Percentiles rank a stretch among this genome's conserved stretches.
Evolutionary conservation across 2,329 filamentous ascomycete genomes (phyloP).

Genomic region (Pestalotiopsis sp.): DNA sequence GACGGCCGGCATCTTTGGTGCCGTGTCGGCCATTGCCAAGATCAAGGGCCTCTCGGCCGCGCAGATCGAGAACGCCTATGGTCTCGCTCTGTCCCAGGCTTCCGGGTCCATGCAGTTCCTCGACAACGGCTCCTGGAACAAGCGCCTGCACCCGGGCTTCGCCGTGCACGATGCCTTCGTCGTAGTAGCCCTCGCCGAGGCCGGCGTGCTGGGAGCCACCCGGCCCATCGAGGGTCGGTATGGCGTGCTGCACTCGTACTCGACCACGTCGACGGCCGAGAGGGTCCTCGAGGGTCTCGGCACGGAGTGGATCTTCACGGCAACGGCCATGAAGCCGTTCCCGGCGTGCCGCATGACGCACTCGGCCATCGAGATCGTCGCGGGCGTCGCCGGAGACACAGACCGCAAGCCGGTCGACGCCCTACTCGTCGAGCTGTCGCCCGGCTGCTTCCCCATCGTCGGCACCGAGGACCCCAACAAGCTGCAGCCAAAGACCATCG

Average conservation of each 20-base stretch:
- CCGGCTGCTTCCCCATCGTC: constrained; percentile 23
- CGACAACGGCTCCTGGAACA: constrained; percentile 30
- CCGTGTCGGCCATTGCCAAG: constrained; percentile 26
- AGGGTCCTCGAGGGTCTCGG: constrained; percentile 21
- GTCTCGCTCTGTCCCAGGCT: constrained; percentile 25
- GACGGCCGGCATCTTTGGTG: constrained; percentile 27
- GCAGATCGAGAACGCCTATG: constrained; percentile 23
- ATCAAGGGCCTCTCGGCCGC: constrained; percentile 20
- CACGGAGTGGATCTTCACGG: constrained; percentile 21
- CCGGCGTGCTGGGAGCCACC: constrained; percentile 24
- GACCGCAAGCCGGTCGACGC: constrained; percentile 14
- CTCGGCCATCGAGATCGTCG: constrained; percentile 27
- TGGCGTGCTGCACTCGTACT: constrained; percentile 24
- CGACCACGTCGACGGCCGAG: constrained; percentile 16
- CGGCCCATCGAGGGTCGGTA: constrained; percentile 24
- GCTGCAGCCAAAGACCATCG: constrained; percentile 24
- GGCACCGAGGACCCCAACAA: constrained; percentile 24
- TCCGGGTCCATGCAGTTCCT: constrained; percentile 32
- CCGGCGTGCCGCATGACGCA: constrained; percentile 29
- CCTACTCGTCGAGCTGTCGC: constrained; percentile 21
- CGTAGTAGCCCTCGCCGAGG: constrained; percentile 24
- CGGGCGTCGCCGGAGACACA: constrained; percentile 15
- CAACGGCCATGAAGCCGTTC: constrained; percentile 27
- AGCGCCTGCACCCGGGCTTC: constrained; percentile 29
- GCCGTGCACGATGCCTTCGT: constrained; percentile 29